Conservation (phyloP, 495 filamentous ascomycete genomes). For the Cenococcum geophilum region DNA sequence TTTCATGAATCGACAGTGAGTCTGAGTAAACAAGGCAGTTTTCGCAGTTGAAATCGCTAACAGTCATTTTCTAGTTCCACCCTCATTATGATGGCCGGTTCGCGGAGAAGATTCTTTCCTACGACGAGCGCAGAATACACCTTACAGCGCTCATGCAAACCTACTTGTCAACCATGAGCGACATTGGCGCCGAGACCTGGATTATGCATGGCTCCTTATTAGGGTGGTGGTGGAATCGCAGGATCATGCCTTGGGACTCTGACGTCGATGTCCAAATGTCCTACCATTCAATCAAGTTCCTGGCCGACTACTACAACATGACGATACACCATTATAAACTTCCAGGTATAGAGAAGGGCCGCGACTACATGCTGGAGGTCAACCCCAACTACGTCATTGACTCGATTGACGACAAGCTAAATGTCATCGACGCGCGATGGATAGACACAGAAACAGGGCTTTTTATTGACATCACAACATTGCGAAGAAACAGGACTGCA, state of each 20-base stretch:
- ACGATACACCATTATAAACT: constrained; percentile 52
- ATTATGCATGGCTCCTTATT: constrained; percentile 58
- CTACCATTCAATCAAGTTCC: constrained; percentile 50
- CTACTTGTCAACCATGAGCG: constrained; percentile 51
- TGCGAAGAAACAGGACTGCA: constrained; percentile 44
- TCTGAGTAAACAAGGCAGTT: not conserved
- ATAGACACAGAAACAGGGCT: constrained; percentile 56
- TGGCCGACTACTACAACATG: constrained; percentile 58
- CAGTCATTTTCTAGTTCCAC: constrained; percentile 28
- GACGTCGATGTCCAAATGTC: constrained; percentile 58
- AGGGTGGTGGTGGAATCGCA: constrained; percentile 60
- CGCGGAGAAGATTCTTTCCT: constrained; percentile 20
- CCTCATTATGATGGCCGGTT: constrained; percentile 40
- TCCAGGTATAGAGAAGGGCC: constrained; percentile 37
- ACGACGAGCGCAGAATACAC: constrained; percentile 33
- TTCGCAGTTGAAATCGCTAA: not conserved
- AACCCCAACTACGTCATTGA: constrained; percentile 53
- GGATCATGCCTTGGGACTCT: constrained; percentile 60
- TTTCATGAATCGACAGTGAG: constrained; percentile 34
- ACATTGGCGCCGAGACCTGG: constrained; percentile 55
- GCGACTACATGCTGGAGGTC: constrained; percentile 53
- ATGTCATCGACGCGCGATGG: constrained; percentile 58
- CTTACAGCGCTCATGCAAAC: constrained; percentile 50
- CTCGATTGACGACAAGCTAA: constrained; percentile 43
- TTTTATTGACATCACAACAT: constrained; percentile 59